These are phyloP conservation scores for Sporothrix luriei DNA, from an alignment of 2,329 filamentous ascomycete species.

Conservation along the genomic window DNA sequence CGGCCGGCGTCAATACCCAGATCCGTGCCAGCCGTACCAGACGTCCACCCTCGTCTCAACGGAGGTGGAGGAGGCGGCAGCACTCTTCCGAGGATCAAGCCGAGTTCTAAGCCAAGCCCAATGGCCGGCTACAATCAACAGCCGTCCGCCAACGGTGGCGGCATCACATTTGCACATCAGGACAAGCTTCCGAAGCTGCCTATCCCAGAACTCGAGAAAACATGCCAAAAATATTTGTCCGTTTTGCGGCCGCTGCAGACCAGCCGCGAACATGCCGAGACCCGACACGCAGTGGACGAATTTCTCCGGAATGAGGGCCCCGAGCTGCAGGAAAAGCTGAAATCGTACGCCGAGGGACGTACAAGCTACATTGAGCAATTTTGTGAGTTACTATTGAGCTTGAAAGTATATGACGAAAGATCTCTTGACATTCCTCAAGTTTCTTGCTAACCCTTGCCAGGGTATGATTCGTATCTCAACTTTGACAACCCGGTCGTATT, in stretches of 20 bases:
- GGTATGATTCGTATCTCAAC: slow-evolving; percentile 98
- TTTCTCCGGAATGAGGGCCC: slow-evolving; percentile 82
- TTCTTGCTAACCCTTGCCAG: slow-evolving; percentile 53
- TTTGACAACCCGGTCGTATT: slow-evolving; percentile 97
- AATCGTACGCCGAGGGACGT: slow-evolving; percentile 85
- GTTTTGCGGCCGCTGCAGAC: slow-evolving; percentile 80
- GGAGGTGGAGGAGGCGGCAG: slow-evolving; percentile 26
- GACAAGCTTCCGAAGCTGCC: slow-evolving; percentile 88
- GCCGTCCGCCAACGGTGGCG: slow-evolving; percentile 57
- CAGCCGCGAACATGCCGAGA: slow-evolving; percentile 79
- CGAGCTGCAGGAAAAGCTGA: slow-evolving; percentile 82
- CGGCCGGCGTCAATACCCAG: slow-evolving; percentile 46
- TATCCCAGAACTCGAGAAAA: slow-evolving; percentile 81
- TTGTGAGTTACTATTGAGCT: slow-evolving; percentile 62
- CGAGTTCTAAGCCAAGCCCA: slow-evolving; percentile 33
- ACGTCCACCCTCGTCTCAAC: slow-evolving; percentile 42
- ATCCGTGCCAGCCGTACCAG: slow-evolving; percentile 44
- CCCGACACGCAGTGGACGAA: slow-evolving; percentile 74
- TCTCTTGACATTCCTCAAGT: too few relatives aligned
- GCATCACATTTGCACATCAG: slow-evolving; percentile 87
- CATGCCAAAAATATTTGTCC: slow-evolving; percentile 76
- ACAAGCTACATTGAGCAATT: slow-evolving; percentile 99
- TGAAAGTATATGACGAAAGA: too few relatives aligned
- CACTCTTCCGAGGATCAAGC: slow-evolving; percentile 34
- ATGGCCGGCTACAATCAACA: slow-evolving; percentile 49